A percentile compares a stretch with the other conserved stretches of the same genome.
Evolutionary conservation across 768 basidiomycete species (phyloP).

Genomic region (Pleurotus sapidus): DNA sequence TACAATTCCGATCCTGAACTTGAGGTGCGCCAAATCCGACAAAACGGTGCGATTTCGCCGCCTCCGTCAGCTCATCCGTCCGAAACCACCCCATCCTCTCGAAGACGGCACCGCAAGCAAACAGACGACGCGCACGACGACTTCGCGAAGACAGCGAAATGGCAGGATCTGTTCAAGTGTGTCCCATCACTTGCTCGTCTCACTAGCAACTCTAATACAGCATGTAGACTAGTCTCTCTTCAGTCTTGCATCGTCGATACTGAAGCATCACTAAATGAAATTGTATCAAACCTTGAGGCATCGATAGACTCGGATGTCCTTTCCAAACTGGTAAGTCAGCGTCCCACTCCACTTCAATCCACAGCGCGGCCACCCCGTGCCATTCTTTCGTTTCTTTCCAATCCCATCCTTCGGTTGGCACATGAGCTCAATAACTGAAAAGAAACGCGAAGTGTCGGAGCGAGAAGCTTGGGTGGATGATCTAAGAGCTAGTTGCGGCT

Average conservation of each 20-base stretch:
- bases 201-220: slow-evolving; percentile 6
- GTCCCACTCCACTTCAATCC: slow-evolving; percentile 5
- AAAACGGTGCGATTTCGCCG: slow-evolving; percentile 10
- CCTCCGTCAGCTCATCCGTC: background rate
- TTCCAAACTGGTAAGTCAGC: slow-evolving; percentile 38
- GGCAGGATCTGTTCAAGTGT: slow-evolving; percentile 73
- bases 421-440: slow-evolving; percentile 23
- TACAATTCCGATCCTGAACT: slow-evolving; percentile 75
- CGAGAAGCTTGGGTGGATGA: slow-evolving; percentile 53
- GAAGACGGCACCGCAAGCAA: slow-evolving; percentile 29
- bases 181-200: slow-evolving; percentile 20
- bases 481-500: slow-evolving; percentile 39
- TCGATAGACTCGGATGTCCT: slow-evolving; percentile 39
- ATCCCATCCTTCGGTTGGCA: slow-evolving; percentile 10
- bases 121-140: slow-evolving; percentile 13
- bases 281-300: slow-evolving; percentile 45
- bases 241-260: slow-evolving; percentile 53
- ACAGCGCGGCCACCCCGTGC: background rate
- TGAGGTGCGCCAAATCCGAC: slow-evolving; percentile 40
- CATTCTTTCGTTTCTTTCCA: background rate
- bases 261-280: slow-evolving; percentile 43
- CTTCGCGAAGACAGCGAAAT: slow-evolving; percentile 45
- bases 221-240: slow-evolving; percentile 46
- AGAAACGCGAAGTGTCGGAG: slow-evolving; percentile 72
- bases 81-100: slow-evolving; percentile 20